These are phyloP conservation scores for Nectriaceae sp. DNA, from an alignment of 2,329 filamentous ascomycete genomes.

Conservation along the genomic window DNA sequence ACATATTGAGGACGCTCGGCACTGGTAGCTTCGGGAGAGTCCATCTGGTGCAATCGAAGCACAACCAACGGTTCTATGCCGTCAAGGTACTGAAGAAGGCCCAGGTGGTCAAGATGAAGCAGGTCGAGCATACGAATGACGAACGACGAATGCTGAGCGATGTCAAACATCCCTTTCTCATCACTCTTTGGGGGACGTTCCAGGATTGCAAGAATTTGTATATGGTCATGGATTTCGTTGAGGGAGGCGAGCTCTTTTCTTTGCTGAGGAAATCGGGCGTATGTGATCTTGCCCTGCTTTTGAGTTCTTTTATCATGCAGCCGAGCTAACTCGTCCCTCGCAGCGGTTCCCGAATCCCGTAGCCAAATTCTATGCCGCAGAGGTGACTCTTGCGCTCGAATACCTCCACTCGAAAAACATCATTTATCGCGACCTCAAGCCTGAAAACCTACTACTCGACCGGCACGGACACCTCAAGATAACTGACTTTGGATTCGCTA, in stretches of 20 bases:
- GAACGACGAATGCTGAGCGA: constrained; percentile 94
- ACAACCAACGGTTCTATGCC: constrained; percentile 97
- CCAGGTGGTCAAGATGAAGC: constrained; percentile 99
- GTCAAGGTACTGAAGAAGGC: constrained; percentile 98
- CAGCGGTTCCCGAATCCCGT: constrained; percentile 98
- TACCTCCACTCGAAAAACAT: constrained; percentile 95
- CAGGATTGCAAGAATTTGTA: constrained; percentile 94
- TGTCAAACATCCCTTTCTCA: constrained; percentile 96
- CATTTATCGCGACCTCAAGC: constrained; percentile 97
- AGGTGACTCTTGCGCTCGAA: constrained; percentile 92
- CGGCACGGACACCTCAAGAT: constrained; percentile 95
- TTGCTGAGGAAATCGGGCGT: constrained; percentile 90
- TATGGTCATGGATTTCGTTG: constrained; percentile 99
- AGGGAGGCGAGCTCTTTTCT: constrained; percentile 96
- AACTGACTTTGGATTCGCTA: constrained; percentile 98
- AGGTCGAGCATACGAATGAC: constrained; percentile 99
- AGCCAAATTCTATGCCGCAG: constrained; percentile 97
- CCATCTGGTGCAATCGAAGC: constrained; percentile 94
- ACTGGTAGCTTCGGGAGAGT: constrained; percentile 97
- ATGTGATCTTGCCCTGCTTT: constrained; percentile 35
- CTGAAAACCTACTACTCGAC: constrained; percentile 89
- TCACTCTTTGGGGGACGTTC: constrained; percentile 98
- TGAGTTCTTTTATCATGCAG: background rate
- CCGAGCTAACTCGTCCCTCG: too few species aligned
- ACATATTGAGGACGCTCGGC: constrained; percentile 85